Evolutionary conservation across 768 basidiomycete genomes (phyloP).

Genomic region (Heimioporus sp.): DNA sequence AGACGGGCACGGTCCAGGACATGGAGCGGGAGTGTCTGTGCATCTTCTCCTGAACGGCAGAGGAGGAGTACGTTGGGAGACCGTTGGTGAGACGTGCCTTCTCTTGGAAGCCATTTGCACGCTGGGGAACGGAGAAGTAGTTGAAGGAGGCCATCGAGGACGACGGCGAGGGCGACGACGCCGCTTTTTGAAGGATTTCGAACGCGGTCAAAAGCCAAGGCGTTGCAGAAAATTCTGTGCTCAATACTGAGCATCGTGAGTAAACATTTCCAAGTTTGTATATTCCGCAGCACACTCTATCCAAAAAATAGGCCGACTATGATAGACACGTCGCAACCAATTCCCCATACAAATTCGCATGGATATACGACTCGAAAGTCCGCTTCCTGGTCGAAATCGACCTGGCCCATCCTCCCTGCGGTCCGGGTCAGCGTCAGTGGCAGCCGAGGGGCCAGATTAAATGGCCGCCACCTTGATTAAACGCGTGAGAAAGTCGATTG

Average conservation of each 20-base stretch:
- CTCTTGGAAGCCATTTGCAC: constrained; percentile 46
- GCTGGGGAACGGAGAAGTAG: constrained; percentile 46
- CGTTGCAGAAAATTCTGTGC: constrained; percentile 16
- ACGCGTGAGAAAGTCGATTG: no score
- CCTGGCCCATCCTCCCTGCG: no score
- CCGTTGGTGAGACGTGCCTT: constrained; percentile 41
- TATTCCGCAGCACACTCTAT: constrained; percentile 19
- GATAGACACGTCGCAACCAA: constrained; percentile 42
- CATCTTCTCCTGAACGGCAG: constrained; percentile 67
- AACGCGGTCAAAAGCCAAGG: neutral
- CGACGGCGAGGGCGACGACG: constrained; percentile 15
- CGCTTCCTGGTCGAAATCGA: constrained; percentile 74
- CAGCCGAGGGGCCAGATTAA: no score
- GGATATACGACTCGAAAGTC: constrained; percentile 72
- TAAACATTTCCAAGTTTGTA: constrained; percentile 26
- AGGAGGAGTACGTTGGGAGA: constrained; percentile 45
- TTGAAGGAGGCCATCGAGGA: constrained; percentile 43
- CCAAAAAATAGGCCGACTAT: constrained; percentile 3
- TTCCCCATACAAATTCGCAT: constrained; percentile 94
- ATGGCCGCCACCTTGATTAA: no score
- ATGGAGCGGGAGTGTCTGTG: constrained; percentile 42
- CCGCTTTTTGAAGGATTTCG: constrained; percentile 10
- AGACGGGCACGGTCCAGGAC: constrained; percentile 60
- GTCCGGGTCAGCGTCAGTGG: no score
- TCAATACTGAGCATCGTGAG: constrained; percentile 7